These are phyloP conservation scores for Odonthalia washingtoniensis DNA, from an alignment of 31 red algal species.

Conservation along the genomic window DNA sequence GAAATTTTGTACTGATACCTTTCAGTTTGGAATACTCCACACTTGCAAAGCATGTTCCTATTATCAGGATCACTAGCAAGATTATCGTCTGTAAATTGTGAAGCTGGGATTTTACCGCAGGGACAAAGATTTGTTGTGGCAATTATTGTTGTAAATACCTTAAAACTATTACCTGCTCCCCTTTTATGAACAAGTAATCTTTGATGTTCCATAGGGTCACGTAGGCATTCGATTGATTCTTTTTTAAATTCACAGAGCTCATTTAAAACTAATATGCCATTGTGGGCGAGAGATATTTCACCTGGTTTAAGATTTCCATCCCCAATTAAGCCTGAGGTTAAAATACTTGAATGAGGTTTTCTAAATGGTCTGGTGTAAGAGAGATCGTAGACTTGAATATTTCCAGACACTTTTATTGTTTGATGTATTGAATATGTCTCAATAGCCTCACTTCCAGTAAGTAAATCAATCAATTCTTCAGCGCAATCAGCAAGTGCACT, in stretches of 20 bases:
- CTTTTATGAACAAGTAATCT: background rate
- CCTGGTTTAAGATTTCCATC: background rate
- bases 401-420: too few species aligned
- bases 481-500: slow-evolving; percentile 71
- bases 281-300: slow-evolving; percentile 16
- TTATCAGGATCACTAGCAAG: too few species aligned
- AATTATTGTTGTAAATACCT: background rate
- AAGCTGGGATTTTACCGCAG: background rate
- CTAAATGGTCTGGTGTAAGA: slow-evolving; percentile 1
- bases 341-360: slow-evolving; percentile 1
- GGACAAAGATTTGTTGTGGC: slow-evolving; percentile 8
- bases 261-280: slow-evolving; percentile 18
- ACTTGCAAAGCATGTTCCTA: too few species aligned
- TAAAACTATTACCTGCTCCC: background rate
- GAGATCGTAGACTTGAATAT: too few species aligned
- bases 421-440: too few species aligned
- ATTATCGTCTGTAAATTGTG: too few species aligned
- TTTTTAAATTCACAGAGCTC: slow-evolving; percentile 4
- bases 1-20: too few species aligned
- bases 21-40: too few species aligned
- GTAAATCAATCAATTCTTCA: too few species aligned
- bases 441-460: too few species aligned
- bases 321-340: background rate
- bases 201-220: slow-evolving; percentile 2
- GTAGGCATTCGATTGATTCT: background rate